phyloP scores from a whole-genome alignment of 176 grass and related monocot species.

The Aegilops bicornis region DNA sequence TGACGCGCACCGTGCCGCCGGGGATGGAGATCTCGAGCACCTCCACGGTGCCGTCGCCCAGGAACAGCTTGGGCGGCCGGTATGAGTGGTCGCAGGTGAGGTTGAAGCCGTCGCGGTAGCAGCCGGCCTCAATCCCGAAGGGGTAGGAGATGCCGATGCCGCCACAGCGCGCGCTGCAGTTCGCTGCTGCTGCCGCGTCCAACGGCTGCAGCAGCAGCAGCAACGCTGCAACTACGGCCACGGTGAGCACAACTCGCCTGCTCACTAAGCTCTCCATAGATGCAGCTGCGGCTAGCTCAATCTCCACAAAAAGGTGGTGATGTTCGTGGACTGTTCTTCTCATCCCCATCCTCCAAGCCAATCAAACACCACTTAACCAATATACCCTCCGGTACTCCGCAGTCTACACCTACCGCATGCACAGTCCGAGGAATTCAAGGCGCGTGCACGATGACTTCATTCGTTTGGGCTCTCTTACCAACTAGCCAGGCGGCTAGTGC shows the following conservation, averaged over 20 bases:
- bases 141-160: conserved; percentile 52
- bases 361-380: not conserved
- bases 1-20: conserved; percentile 18
- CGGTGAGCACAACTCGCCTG: not conserved
- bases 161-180: conserved; percentile 38
- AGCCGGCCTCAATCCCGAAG: conserved; percentile 42
- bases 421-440: not conserved
- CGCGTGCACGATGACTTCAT: not conserved
- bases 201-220: not conserved
- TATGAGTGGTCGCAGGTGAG: conserved; percentile 42
- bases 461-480: not conserved
- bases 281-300: not conserved
- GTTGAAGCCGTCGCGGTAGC: conserved; percentile 46
- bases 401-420: not conserved
- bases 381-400: not conserved
- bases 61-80: conserved; percentile 45
- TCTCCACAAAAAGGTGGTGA: not conserved
- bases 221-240: not conserved
- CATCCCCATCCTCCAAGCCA: not conserved
- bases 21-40: conserved; percentile 41
- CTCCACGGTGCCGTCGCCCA: conserved; percentile 33
- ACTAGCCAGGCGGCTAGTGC: not conserved
- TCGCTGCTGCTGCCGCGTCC: not conserved
- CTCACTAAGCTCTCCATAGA: not conserved
- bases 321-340: not conserved